phyloP scores from a whole-genome alignment of 2,329 filamentous ascomycete genomes.

The Drechslerella coelobrocha region DNA sequence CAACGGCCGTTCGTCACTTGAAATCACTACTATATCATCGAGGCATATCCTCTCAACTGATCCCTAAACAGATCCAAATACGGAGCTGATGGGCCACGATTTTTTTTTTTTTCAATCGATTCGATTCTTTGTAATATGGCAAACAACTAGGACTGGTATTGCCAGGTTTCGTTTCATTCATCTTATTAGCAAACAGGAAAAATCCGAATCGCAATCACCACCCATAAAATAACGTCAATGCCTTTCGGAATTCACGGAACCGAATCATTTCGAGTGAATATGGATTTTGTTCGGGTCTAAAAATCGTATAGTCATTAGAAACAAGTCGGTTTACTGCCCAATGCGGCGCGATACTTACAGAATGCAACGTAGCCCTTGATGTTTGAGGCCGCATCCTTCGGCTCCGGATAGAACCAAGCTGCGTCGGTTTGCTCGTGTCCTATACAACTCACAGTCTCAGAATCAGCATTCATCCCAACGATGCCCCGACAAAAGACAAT shows the following conservation, averaged over 20 bases:
- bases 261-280: conserved; percentile 16
- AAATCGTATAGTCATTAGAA: conserved; percentile 2
- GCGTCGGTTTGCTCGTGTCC: conserved; percentile 52
- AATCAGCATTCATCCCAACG: conserved; percentile 10
- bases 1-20: background rate
- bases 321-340: conserved; percentile 1
- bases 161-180: conserved; percentile 25
- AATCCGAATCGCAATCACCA: conserved; percentile 16
- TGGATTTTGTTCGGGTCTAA: conserved; percentile 46
- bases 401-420: conserved; percentile 67
- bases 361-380: conserved; percentile 68
- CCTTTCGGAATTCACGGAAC: background rate
- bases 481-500: conserved; percentile 8
- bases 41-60: background rate
- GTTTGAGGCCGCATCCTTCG: conserved; percentile 61
- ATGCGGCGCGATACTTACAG: conserved; percentile 60
- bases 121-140: background rate
- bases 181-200: conserved; percentile 6
- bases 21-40: background rate
- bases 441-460: background rate
- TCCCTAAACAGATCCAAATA: background rate
- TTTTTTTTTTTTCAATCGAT: background rate
- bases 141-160: conserved; percentile 36
- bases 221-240: conserved; percentile 6
- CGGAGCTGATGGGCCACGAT: background rate